phyloP scores from a whole-genome alignment of 2,329 filamentous ascomycete species.

The Helminthosporium solani region DNA sequence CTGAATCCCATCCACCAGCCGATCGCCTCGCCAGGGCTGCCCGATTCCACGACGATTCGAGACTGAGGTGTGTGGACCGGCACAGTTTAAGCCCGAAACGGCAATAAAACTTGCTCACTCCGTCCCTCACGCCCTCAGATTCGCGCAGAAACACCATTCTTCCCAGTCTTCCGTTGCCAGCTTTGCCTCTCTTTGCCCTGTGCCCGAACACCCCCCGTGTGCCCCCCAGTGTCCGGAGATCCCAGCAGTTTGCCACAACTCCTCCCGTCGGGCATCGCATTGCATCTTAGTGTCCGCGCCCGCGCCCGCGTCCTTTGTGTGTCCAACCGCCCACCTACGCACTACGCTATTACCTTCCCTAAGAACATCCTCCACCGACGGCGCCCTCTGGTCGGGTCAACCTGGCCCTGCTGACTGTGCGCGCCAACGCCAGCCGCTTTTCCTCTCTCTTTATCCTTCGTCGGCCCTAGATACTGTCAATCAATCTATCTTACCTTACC shows the following conservation, averaged over 20 bases:
- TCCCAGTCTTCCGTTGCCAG: not conserved
- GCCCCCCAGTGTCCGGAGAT: too few relatives aligned
- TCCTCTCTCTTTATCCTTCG: slow-evolving; percentile 7
- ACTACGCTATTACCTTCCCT: not conserved
- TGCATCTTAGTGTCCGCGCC: slow-evolving; percentile 1
- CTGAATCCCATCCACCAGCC: not conserved
- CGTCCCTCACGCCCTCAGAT: too few relatives aligned
- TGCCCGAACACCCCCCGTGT: too few relatives aligned
- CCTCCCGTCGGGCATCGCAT: not conserved
- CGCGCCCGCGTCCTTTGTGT: too few relatives aligned
- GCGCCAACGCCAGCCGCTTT: slow-evolving; percentile 1
- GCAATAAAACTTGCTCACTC: slow-evolving; percentile 23
- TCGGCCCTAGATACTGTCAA: slow-evolving; percentile 2
- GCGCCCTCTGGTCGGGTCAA: not conserved
- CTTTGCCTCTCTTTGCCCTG: too few relatives aligned
- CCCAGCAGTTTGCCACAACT: too few relatives aligned
- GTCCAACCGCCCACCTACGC: too few relatives aligned
- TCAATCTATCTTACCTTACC: slow-evolving; percentile 25
- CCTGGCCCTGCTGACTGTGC: slow-evolving; percentile 2
- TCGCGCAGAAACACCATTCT: not conserved
- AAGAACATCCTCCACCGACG: not conserved
- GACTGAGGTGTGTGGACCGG: slow-evolving; percentile 10
- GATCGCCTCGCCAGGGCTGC: too few relatives aligned
- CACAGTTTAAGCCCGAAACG: slow-evolving; percentile 4
- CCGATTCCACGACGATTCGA: slow-evolving; percentile 13